Conservation (phyloP, 306 rosid species). For the Castanopsis chinensis region DNA sequence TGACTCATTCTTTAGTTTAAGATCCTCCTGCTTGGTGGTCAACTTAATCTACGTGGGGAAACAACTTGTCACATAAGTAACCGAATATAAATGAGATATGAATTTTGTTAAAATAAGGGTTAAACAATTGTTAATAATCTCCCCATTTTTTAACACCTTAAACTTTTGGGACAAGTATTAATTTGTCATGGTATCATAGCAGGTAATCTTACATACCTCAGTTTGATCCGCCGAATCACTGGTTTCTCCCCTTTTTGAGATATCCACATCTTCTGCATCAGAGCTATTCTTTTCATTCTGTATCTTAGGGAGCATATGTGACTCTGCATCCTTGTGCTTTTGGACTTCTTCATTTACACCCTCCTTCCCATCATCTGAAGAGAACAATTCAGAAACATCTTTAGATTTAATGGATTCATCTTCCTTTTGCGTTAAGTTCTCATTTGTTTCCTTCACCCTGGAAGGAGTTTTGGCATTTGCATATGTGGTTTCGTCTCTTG, state of each 20-base stretch:
- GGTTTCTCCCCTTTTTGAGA: background rate
- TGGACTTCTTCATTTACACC: constrained; percentile 15
- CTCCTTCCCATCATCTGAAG: constrained; percentile 9
- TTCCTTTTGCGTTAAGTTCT: background rate
- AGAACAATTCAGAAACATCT: background rate
- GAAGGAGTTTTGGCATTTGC: constrained; percentile 3
- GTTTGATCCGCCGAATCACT: background rate
- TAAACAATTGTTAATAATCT: too few species aligned
- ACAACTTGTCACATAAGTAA: background rate
- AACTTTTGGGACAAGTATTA: too few species aligned
- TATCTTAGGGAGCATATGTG: background rate
- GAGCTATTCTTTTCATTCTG: constrained; percentile 6
- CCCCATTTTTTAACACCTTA: too few species aligned
- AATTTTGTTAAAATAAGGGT: too few species aligned
- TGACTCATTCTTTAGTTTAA: background rate
- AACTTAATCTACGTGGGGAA: background rate
- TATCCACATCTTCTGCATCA: background rate
- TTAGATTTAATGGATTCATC: background rate
- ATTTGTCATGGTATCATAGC: too few species aligned
- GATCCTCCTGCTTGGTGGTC: background rate
- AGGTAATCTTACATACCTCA: background rate
- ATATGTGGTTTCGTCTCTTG: background rate
- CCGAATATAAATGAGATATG: background rate
- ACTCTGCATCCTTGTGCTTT: constrained; percentile 12
- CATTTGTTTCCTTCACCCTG: background rate